These are phyloP conservation scores for Rhytidhysteron rufulum DNA, from an alignment of 2,329 filamentous ascomycete genomes.

Conservation along the genomic window DNA sequence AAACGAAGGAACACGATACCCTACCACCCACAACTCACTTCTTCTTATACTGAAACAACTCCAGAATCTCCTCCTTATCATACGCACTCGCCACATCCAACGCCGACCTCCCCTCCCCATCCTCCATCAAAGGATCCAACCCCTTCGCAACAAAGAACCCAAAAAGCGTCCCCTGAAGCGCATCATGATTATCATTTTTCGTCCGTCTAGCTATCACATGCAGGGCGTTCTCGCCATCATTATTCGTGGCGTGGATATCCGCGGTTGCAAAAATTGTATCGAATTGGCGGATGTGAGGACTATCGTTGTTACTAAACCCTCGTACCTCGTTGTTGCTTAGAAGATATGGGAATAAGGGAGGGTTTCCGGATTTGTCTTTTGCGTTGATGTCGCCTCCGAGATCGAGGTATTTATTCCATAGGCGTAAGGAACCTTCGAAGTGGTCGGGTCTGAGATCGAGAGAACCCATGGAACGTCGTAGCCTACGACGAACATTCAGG, in stretches of 20 bases:
- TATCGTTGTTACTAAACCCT: neutral
- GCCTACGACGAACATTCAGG: neutral
- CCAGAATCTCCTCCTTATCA: constrained; percentile 9
- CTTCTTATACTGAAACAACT: constrained; percentile 7
- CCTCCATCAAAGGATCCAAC: constrained; percentile 11
- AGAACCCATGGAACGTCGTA: neutral
- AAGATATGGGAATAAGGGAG: neutral
- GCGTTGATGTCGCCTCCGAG: neutral
- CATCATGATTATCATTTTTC: neutral
- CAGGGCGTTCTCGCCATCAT: neutral
- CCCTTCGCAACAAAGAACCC: constrained; percentile 2
- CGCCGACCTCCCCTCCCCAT: constrained; percentile 8
- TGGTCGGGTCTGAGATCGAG: neutral
- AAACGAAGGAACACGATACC: too few species aligned
- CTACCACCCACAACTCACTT: too few species aligned
- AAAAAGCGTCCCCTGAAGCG: neutral
- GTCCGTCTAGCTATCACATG: neutral
- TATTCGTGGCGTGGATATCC: neutral
- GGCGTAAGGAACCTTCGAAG: neutral
- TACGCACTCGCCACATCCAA: constrained; percentile 13
- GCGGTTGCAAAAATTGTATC: neutral
- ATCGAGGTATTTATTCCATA: neutral
- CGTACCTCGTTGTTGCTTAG: neutral
- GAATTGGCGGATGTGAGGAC: neutral
- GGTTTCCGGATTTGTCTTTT: neutral